A percentile compares a stretch with the other conserved stretches of the same genome.
Conservation (phyloP, 371 early-diverging fungal genomes). For the Globomyces sp. region DNA sequence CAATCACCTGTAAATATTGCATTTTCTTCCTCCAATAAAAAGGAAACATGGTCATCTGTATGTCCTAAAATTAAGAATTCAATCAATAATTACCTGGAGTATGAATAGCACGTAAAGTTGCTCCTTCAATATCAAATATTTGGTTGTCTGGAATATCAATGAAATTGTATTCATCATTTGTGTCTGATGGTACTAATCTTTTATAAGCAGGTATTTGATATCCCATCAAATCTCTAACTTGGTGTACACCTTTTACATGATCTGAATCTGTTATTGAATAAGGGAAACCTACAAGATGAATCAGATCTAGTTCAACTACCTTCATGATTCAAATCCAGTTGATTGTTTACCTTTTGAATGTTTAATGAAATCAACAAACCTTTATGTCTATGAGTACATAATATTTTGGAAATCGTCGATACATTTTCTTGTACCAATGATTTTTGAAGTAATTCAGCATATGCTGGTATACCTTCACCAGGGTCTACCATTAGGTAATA, state of each 20-base stretch:
- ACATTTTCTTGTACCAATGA: constrained; percentile 50
- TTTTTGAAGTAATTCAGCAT: constrained; percentile 50
- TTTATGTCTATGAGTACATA: constrained; percentile 81
- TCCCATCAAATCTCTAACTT: constrained; percentile 23
- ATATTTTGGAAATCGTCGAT: constrained; percentile 62
- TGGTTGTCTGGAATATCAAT: constrained; percentile 43
- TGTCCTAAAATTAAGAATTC: constrained; percentile 48
- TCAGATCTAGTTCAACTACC: neutral
- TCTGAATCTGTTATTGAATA: constrained; percentile 40
- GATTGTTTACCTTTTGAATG: neutral
- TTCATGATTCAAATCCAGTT: too few species aligned
- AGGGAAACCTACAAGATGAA: neutral
- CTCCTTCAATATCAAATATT: constrained; percentile 56
- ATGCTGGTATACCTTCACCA: constrained; percentile 76
- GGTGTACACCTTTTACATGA: constrained; percentile 72
- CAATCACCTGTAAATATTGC: constrained; percentile 79
- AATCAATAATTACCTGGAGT: constrained; percentile 58
- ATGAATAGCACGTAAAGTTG: constrained; percentile 62
- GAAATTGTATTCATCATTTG: too few species aligned
- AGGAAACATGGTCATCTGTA: constrained; percentile 72
- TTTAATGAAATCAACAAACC: constrained; percentile 15
- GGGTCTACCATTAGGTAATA: constrained; percentile 57
- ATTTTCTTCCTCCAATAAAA: constrained; percentile 69
- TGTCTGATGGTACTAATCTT: too few species aligned
- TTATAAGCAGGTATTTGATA: neutral